Base-by-base conservation (phyloP, 805 yeast species). In the Metschnikowia drakensbergensis region DNA sequence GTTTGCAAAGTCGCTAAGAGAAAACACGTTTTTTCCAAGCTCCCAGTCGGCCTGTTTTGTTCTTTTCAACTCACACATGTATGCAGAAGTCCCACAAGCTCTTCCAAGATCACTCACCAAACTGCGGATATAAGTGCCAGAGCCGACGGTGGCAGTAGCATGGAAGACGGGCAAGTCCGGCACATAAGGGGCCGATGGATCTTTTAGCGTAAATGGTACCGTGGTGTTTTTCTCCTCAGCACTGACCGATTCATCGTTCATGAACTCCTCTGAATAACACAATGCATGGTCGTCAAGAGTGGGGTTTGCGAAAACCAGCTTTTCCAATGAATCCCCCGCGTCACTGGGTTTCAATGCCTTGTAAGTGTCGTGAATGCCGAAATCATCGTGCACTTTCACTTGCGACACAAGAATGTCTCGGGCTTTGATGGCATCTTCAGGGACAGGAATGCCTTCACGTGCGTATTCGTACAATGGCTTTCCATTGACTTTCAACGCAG, bases 381-480 rank as follows among this genome's bases (percentile, higher is more conserved):
- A 65, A 1, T 81, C 75, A 45, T 83, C 86, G 37, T 71, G 69
- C 0, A 91, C 67, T 8, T 74, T 72, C 37, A 89, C 59, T 33
- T 75, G 77, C 55, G 71, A 67, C 2, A 94, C 77, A 29, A 72
- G 75, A 10, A 89, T 89, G 28, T 81, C 80, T 55, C 99, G 76
- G 1, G 87, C 78, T 58, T 86, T 82, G 45, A 95, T 88, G n/a
- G 84, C 79, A 10, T 34, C 51, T 43, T 80, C 77, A 0, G 99
- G 99, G 22, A 94, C 74, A 0, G 96, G 92, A 26, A 79, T 71
- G 0, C 95, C 95, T 53, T 86, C 80, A 54, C 99, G 76, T 1
- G 99, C 99, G 64, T 94, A 94, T 59, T 92, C 96, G 63, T 95
- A 90, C 42, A 95, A 70, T 3, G 96, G 95, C 67, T 84, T 89